Base-by-base conservation (phyloP, 139 green algal genomes). In the Pycnococcus provasolii region DNA sequence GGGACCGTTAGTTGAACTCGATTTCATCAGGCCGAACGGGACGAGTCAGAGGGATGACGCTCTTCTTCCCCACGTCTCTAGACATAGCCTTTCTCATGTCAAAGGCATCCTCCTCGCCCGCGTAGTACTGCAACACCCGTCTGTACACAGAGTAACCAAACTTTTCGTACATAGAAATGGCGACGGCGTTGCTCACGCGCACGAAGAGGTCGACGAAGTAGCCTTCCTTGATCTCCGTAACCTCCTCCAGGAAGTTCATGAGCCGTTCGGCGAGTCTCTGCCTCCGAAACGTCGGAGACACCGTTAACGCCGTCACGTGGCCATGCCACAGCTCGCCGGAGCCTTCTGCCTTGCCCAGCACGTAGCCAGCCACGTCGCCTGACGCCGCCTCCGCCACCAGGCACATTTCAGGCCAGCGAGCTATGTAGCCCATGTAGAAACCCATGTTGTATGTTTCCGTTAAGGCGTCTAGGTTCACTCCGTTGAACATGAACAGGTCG, bases 151-250 rank as follows among this genome's bases (percentile, higher is more conserved):
- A 83, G 81, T 97, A 98, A 1, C 92, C 92, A 26, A 97, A 88
- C 73, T 85, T 86, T 37, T 84, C 74, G 73, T 98, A 98, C 91
- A 97, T 95, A 46, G 62, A 61, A 57, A 98, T 96, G 5, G 92
- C 92, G 4, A 86, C 79, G 0, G 58, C 51, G 67, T 97, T 98
- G 46, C 84, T 94, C 50, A 82, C 83, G 3, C 92, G 84, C 42
- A 98, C 92, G 80, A 98, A 98, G 2, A 98, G 81, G 73, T 98
- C 92, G 4, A 98, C 92, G 78, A 97, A 98, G 78, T 91, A 96
- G 5, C 41, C 73, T 11, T 76, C 42, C 45, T 79, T 63, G 47
- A 67, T 73, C 65, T 53, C 4, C 39, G 26, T 26, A 26, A 91
- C 78, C 40, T 92, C 86, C 69, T 97, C 91, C 54, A 97, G 77